These are phyloP conservation scores for Hydnomerulius pinastri DNA, from an alignment of 768 basidiomycete genomes.

Conservation along the genomic window DNA sequence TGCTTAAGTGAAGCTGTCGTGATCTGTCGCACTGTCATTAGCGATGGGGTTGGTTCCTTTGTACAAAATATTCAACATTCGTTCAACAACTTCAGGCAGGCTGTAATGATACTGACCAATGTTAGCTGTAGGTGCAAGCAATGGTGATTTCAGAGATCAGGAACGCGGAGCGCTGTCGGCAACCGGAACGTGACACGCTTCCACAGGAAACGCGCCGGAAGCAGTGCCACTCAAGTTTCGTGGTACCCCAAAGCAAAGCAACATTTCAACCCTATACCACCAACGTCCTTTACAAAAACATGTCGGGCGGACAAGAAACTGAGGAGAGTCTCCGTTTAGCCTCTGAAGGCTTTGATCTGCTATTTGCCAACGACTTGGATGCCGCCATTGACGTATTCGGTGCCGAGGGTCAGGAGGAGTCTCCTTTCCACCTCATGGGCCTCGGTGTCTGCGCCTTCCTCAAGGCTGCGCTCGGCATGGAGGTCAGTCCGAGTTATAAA, in stretches of 20 bases:
- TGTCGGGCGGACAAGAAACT: conserved; percentile 22
- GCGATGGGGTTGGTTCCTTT: neutral
- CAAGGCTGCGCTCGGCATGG: conserved; percentile 81
- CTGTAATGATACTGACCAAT: too few species aligned
- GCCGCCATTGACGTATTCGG: conserved; percentile 53
- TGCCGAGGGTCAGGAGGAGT: conserved; percentile 34
- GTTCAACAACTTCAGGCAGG: neutral
- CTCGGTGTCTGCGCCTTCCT: conserved; percentile 72
- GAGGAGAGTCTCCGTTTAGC: conserved; percentile 36
- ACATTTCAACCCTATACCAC: conserved; percentile 5
- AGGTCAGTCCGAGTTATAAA: conserved; percentile 42
- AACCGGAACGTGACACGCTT: neutral
- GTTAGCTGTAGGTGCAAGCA: too few species aligned
- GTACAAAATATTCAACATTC: neutral
- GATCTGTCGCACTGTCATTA: conserved; percentile 34
- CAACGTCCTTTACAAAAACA: neutral
- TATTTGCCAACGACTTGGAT: conserved; percentile 69
- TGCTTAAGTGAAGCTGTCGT: conserved; percentile 50
- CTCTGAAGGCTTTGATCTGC: conserved; percentile 59
- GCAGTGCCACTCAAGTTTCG: too few species aligned
- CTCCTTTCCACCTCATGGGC: conserved; percentile 75
- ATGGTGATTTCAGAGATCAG: too few species aligned
- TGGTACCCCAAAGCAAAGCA: too few species aligned
- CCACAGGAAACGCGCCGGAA: neutral
- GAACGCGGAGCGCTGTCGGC: neutral